Evolutionary conservation across 2,329 filamentous ascomycete genomes (phyloP), one percentile per base, ranked within the genome.

Genomic region (Coniella vitis): DNA sequence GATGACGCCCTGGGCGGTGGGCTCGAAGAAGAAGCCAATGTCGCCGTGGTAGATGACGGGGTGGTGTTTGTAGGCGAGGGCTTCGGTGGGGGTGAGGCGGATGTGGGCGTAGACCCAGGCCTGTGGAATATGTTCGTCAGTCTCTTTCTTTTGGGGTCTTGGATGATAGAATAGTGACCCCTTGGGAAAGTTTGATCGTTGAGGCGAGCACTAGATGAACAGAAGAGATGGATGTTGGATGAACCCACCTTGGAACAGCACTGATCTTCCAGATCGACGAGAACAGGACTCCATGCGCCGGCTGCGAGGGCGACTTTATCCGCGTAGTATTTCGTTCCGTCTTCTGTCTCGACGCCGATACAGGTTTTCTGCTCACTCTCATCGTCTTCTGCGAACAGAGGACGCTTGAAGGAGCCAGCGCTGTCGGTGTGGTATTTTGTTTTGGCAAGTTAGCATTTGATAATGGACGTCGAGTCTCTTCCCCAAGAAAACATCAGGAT

Each of bases 11-110:
- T 61, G 63, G 59, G 69, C 68, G 43, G 68, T 67, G 1, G 69
- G 67, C 48, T 74, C 71, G 58, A 75, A 74, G 60, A 74, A 74
- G 60, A 74, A 75, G 1, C 72, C 72, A 25, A 68, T 60, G 4
- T 69, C 69, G 38, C 70, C 65, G 32, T 75, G 69, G 54, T 73
- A 74, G 1, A 74, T 60, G 0, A 73, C 69, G 0, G 71, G 71
- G 0, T 63, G 56, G 38, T 63, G 56, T 48, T 67, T 70, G 58
- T 71, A 73, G n/a, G 61, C 55, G 2, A 61, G 61, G 0, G 65
- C 63, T 56, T 73, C 71, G 37, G 67, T 53, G 0, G 65, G 62
- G 0, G 65, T 65, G 39, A 73, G 60, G 46, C 67, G 61, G 29
- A 74, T 69, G 49, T 73, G 69, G 0, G 68, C 70, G 22, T 70